Conservation (phyloP, 164 flowering plant species). For the Piper betle region DNA sequence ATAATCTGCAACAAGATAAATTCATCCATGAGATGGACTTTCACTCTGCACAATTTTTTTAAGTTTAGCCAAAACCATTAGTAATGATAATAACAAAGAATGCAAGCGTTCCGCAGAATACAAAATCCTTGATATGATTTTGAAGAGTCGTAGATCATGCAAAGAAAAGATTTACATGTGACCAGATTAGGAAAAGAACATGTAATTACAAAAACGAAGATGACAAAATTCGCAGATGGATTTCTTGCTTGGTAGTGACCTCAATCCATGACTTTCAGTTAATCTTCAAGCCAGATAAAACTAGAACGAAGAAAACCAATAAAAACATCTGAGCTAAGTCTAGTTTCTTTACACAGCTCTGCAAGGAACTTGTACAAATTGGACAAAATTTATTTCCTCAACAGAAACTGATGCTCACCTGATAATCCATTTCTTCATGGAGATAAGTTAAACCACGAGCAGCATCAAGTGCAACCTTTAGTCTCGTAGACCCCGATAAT, state of each 20-base stretch:
- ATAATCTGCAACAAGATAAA: slow-evolving; percentile 46
- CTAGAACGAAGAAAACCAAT: not conserved
- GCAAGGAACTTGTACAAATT: not conserved
- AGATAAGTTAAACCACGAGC: slow-evolving; percentile 85
- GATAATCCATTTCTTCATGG: slow-evolving; percentile 91
- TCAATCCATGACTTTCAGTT: not conserved
- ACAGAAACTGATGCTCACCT: slow-evolving; percentile 28
- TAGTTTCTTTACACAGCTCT: not conserved
- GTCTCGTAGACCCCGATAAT: slow-evolving; percentile 75
- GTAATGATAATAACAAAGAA: not conserved
- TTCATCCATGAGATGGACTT: not conserved
- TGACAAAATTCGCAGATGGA: not conserved
- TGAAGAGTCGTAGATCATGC: not conserved
- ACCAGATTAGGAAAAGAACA: not conserved
- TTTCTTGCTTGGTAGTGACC: not conserved
- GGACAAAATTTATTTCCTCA: no score
- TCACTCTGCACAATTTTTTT: not conserved
- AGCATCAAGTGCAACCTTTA: slow-evolving; percentile 73
- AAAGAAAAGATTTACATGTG: not conserved
- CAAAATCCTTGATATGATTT: not conserved
- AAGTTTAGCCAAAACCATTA: not conserved
- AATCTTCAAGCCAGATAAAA: not conserved
- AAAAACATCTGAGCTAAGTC: not conserved
- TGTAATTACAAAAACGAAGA: not conserved
- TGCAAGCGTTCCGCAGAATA: not conserved